Percentiles rank a stretch among this genome's conserved stretches.
Evolutionary conservation across 257 asterid species (phyloP).

Genomic region (Echites panduratus): DNA sequence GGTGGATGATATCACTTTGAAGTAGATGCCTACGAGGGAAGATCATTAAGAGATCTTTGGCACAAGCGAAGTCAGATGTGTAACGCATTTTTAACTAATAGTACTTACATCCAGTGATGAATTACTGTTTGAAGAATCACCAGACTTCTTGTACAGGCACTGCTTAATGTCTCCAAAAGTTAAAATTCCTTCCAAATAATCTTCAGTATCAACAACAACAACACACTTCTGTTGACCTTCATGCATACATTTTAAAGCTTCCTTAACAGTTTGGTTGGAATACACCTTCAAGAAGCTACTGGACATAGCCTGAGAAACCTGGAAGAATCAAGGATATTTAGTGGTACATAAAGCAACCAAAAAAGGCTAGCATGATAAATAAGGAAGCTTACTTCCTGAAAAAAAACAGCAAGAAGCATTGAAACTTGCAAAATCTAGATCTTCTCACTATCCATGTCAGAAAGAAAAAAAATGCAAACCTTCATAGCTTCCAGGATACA

Average conservation of each 20-base stretch:
- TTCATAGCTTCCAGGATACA: slow-evolving; percentile 59
- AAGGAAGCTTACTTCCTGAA: neutral
- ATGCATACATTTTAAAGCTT: slow-evolving; percentile 61
- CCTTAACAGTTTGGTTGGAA: slow-evolving; percentile 56
- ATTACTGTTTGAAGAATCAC: slow-evolving; percentile 43
- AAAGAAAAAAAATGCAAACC: slow-evolving; percentile 37
- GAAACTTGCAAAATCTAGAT: slow-evolving; percentile 13
- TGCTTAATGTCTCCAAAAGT: slow-evolving; percentile 76
- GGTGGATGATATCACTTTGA: neutral
- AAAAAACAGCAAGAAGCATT: neutral
- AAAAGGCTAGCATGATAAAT: neutral
- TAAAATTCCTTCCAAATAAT: slow-evolving; percentile 75
- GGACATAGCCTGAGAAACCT: slow-evolving; percentile 92
- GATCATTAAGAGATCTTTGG: neutral
- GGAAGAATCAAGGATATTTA: slow-evolving; percentile 23
- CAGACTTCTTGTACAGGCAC: slow-evolving; percentile 38
- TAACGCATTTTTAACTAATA: slow-evolving; percentile 5
- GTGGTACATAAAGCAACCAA: slow-evolving; percentile 4
- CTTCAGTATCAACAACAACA: slow-evolving; percentile 65
- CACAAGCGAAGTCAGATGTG: slow-evolving; percentile 5
- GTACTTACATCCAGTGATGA: slow-evolving; percentile 49
- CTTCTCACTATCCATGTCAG: slow-evolving; percentile 15
- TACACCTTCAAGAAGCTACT: slow-evolving; percentile 52
- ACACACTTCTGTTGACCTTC: slow-evolving; percentile 66
- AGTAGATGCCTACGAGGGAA: neutral